phyloP scores from a whole-genome alignment of 73 alveolate species.

The Loxodes magnus region DNA sequence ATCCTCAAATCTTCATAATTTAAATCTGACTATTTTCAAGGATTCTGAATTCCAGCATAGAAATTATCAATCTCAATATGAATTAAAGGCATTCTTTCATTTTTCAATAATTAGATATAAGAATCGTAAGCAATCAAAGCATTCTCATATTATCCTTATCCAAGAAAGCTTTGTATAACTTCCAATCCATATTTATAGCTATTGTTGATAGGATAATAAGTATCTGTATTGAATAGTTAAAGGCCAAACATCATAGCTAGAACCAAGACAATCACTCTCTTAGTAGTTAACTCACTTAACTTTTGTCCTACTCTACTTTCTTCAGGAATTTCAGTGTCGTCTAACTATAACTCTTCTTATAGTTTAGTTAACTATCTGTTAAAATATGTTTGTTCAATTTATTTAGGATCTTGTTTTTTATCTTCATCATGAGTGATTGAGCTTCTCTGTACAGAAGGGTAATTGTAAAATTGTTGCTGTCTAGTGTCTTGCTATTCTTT shows the following conservation, averaged over 20 bases:
- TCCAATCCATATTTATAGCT: conserved; percentile 29
- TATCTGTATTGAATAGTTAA: conserved; percentile 40
- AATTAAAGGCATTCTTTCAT: neutral
- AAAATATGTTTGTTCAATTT: neutral
- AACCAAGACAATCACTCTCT: conserved; percentile 77
- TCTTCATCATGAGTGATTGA: conserved; percentile 2
- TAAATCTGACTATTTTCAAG: neutral
- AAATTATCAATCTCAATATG: neutral
- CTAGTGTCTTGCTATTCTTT: too few species aligned
- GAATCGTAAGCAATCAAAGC: conserved; percentile 25
- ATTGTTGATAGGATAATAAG: conserved; percentile 36
- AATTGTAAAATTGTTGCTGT: neutral
- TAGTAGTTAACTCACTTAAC: conserved; percentile 72
- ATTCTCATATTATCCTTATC: neutral
- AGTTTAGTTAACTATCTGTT: neutral
- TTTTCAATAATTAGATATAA: neutral
- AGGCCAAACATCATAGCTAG: conserved; percentile 61
- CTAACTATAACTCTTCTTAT: neutral
- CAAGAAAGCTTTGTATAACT: neutral
- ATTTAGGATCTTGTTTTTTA: neutral
- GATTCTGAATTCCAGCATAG: neutral
- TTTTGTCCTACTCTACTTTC: conserved; percentile 84
- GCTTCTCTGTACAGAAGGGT: too few species aligned
- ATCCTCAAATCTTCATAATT: conserved; percentile 1
- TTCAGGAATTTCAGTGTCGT: conserved; percentile 26